Percentiles rank a stretch among this genome's conserved stretches.
Evolutionary conservation across 2,329 filamentous ascomycete species (phyloP).

Genomic region (Emmonsiellopsis sp.): DNA sequence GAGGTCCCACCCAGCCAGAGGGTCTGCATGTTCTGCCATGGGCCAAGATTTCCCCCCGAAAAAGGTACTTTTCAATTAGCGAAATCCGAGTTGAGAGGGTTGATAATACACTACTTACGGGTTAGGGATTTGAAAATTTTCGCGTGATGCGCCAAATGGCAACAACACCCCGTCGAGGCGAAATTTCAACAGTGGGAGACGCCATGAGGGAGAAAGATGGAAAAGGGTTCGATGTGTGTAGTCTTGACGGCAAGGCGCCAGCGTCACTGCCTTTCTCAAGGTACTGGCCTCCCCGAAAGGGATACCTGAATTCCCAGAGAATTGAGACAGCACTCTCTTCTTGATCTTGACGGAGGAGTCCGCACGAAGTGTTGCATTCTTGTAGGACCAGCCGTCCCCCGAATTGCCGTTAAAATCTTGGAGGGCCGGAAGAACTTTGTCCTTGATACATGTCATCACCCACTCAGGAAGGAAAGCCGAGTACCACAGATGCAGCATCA

Average conservation of each 20-base stretch:
- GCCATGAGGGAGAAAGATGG: slow-evolving; percentile 14
- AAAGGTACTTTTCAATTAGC: slow-evolving; percentile 22
- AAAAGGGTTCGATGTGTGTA: slow-evolving; percentile 23
- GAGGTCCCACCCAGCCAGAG: slow-evolving; percentile 27
- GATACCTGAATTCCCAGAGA: neutral
- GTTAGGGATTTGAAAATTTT: slow-evolving; percentile 29
- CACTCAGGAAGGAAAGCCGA: slow-evolving; percentile 26
- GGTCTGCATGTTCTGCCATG: slow-evolving; percentile 28
- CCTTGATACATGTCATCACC: slow-evolving; percentile 16
- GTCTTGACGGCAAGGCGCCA: slow-evolving; percentile 22
- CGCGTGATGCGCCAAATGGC: slow-evolving; percentile 27
- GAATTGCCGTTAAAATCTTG: slow-evolving; percentile 24
- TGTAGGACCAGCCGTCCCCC: neutral
- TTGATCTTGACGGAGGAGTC: neutral
- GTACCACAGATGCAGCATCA: slow-evolving; percentile 40
- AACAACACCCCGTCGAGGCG: slow-evolving; percentile 31
- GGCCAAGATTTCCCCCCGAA: slow-evolving; percentile 27
- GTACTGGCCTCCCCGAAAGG: slow-evolving; percentile 16
- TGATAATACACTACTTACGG: slow-evolving; percentile 23
- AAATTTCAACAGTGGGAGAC: slow-evolving; percentile 22
- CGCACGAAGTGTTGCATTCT: neutral
- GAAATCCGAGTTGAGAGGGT: neutral
- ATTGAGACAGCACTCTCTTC: neutral
- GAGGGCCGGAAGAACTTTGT: slow-evolving; percentile 21
- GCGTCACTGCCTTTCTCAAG: slow-evolving; percentile 19